Conservation (phyloP, 176 grass and related monocot genomes). For the barley (Hordeum vulgare) region DNA sequence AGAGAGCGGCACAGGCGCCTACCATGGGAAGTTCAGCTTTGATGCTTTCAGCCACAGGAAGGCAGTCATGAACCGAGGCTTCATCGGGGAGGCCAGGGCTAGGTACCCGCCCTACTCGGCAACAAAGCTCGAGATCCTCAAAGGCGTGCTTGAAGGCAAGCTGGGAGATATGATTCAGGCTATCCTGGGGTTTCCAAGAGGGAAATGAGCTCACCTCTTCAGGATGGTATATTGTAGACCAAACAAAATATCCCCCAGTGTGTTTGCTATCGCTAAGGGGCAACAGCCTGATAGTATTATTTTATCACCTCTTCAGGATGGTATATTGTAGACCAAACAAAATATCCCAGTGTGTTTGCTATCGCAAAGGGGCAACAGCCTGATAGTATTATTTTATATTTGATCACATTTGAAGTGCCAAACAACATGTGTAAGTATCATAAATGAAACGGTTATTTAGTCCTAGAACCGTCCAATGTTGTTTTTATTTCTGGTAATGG, state of each 20-base stretch:
- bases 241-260: neutral
- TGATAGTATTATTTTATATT: neutral
- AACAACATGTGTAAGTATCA: neutral
- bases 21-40: constrained; percentile 86
- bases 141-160: constrained; percentile 48
- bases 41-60: constrained; percentile 76
- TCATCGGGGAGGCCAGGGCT: constrained; percentile 30
- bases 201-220: neutral
- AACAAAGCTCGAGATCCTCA: constrained; percentile 52
- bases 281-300: neutral
- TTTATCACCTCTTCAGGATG: too few species aligned
- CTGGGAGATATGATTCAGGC: constrained; percentile 40
- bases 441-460: neutral
- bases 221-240: neutral
- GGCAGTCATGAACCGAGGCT: constrained; percentile 44
- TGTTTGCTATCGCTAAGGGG: neutral
- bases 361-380: neutral
- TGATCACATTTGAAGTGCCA: neutral
- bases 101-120: constrained; percentile 67
- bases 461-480: neutral
- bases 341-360: neutral
- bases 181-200: constrained; percentile 31
- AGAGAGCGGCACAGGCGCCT: constrained; percentile 65
- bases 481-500: constrained; percentile 23
- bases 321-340: too few species aligned